Percentiles rank a stretch among this genome's conserved stretches.
Evolutionary conservation across 495 filamentous ascomycete genomes (phyloP).

Genomic region (Tuber umbilicatum): DNA sequence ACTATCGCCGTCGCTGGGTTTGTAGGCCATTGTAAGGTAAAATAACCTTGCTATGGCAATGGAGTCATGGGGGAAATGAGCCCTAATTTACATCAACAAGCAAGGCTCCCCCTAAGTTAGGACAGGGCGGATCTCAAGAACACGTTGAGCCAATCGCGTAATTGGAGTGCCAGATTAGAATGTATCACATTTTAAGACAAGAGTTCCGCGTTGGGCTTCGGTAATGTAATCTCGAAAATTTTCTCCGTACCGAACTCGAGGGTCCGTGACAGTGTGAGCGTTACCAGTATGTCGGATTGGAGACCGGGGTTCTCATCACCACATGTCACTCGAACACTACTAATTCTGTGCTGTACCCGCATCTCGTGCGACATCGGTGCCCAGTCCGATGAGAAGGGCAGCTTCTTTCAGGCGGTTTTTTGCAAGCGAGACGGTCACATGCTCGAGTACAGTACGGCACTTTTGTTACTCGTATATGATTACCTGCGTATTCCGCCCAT

Average conservation of each 20-base stretch:
- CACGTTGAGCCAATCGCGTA: background rate
- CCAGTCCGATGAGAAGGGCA: background rate
- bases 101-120: background rate
- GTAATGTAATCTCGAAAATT: background rate
- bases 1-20: background rate
- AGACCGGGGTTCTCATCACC: background rate
- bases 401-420: too few species aligned
- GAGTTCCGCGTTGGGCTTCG: background rate
- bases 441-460: too few species aligned
- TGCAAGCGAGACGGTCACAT: too few species aligned
- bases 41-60: background rate
- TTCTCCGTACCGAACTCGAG: background rate
- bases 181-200: conserved; percentile 2
- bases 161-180: background rate
- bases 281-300: background rate
- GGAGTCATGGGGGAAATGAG: background rate
- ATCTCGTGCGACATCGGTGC: background rate
- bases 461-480: too few species aligned
- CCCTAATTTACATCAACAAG: background rate
- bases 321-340: background rate
- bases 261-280: background rate
- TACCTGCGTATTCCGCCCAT: too few species aligned
- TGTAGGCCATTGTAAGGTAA: background rate
- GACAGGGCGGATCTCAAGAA: background rate
- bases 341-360: background rate